Evolutionary conservation across 2,329 filamentous ascomycete genomes (phyloP), one percentile per base, ranked within the genome.

Genomic region (Aspergillus aculeatinus): DNA sequence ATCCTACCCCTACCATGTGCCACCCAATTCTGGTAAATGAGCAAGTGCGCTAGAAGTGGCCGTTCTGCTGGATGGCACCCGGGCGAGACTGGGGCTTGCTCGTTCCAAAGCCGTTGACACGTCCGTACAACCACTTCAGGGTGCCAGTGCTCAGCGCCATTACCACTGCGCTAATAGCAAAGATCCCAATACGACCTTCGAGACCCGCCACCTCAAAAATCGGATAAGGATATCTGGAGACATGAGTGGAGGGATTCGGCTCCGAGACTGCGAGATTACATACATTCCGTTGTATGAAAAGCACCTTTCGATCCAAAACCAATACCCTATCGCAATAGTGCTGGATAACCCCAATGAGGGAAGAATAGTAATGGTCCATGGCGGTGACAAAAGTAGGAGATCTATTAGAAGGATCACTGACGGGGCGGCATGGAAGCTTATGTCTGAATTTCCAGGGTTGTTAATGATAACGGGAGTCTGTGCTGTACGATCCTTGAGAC

Each of bases 181-280:
- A 96, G 10, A 96, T 79, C 0, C 84, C 76, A 9, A 87, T 78
- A 21, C 93, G 84, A 70, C 92, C 87, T 52, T 79, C 72, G 0
- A 86, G 89, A 53, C 81, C 82, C 48, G 96, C 78, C 49, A 90
- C 72, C 9, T 81, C 87, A 64, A 97, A 94, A 27, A 96, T 83
- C 1, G 93, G 92, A 74, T 97, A 96, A 0, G 92, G 92, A 67
- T 96, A 96, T 81, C 87, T 89, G 67, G 74, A 23, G 23, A 27
- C 10, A 42, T 68, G 25, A 65, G 59, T 57, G 7, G 33, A 42
- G 29, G 11, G 9, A 5, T 47, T 11, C n/a, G 14, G 19, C 3
- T 9, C 2, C 9, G 27, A n/a, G 6, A 14, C 14, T 2, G 12
- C 5, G 7, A 19, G 25, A 39, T 19, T 5, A 79, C 81, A 63